A percentile compares a stretch with the other conserved stretches of the same genome.
These are phyloP conservation scores for Pleurotus eryngii DNA, from an alignment of 768 basidiomycete genomes.

Conservation along the genomic window DNA sequence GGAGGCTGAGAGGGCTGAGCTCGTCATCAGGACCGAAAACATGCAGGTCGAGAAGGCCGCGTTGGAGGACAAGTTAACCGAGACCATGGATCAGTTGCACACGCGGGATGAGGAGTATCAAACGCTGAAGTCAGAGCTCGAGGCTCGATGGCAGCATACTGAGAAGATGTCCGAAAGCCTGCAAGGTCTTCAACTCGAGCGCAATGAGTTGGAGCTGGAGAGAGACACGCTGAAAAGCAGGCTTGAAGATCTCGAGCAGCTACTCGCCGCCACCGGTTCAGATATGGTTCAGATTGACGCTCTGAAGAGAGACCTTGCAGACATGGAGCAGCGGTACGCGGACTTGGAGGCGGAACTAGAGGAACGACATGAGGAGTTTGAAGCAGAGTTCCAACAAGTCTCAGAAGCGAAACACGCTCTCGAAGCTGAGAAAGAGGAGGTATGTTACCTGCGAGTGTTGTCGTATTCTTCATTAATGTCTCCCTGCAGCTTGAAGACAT, in stretches of 20 bases:
- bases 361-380: conserved; percentile 51
- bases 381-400: conserved; percentile 51
- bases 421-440: conserved; percentile 56
- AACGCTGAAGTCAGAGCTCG: conserved; percentile 58
- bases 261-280: conserved; percentile 42
- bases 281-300: conserved; percentile 58
- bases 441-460: conserved; percentile 21
- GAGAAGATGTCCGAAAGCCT: conserved; percentile 52
- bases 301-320: conserved; percentile 51
- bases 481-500: conserved; percentile 47
- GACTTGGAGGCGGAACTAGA: conserved; percentile 59
- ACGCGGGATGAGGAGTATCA: conserved; percentile 41
- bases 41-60: conserved; percentile 41
- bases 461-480: background rate
- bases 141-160: conserved; percentile 69
- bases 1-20: conserved; percentile 49
- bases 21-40: conserved; percentile 37
- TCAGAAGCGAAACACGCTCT: conserved; percentile 49
- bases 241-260: conserved; percentile 35
- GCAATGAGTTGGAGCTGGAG: conserved; percentile 33
- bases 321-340: conserved; percentile 36
- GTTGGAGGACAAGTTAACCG: conserved; percentile 42
- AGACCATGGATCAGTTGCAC: conserved; percentile 34
- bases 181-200: conserved; percentile 33
- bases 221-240: conserved; percentile 31